Percentiles rank a stretch among this genome's conserved stretches.
Conservation (phyloP, 2,329 filamentous ascomycete genomes). For the Fusarium euwallaceae region DNA sequence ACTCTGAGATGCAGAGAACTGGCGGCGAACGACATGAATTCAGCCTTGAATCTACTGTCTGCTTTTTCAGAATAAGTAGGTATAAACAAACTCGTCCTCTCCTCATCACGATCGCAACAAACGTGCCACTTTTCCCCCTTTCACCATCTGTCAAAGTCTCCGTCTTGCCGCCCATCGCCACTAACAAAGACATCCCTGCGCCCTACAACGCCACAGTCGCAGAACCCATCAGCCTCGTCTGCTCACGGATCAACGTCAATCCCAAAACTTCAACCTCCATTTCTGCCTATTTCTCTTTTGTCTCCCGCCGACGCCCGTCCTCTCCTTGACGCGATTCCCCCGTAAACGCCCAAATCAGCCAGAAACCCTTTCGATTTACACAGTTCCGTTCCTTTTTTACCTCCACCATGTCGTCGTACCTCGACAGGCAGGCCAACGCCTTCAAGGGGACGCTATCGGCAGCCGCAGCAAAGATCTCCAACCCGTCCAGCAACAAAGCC, state of each 20-base stretch:
- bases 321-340: conserved; percentile 18
- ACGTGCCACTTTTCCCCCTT: not conserved
- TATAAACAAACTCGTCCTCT: not conserved
- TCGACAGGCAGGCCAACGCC: conserved; percentile 74
- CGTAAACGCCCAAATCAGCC: conserved; percentile 11
- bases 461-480: conserved; percentile 73
- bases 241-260: conserved; percentile 43
- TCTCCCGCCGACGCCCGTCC: conserved; percentile 19
- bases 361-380: not conserved
- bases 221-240: conserved; percentile 38
- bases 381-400: conserved; percentile 19
- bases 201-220: conserved; percentile 24
- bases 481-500: conserved; percentile 56
- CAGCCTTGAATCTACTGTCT: not conserved
- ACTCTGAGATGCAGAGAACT: not conserved
- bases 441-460: conserved; percentile 73
- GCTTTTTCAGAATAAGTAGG: not conserved
- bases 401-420: conserved; percentile 70
- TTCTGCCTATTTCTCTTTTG: conserved; percentile 23
- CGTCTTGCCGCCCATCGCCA: not conserved
- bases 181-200: not conserved
- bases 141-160: not conserved
- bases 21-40: not conserved
- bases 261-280: conserved; percentile 26
- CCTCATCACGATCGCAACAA: not conserved